These are phyloP conservation scores for Debaryomyces nepalensis DNA, from an alignment of 1,139 yeast species.

Conservation along the genomic window DNA sequence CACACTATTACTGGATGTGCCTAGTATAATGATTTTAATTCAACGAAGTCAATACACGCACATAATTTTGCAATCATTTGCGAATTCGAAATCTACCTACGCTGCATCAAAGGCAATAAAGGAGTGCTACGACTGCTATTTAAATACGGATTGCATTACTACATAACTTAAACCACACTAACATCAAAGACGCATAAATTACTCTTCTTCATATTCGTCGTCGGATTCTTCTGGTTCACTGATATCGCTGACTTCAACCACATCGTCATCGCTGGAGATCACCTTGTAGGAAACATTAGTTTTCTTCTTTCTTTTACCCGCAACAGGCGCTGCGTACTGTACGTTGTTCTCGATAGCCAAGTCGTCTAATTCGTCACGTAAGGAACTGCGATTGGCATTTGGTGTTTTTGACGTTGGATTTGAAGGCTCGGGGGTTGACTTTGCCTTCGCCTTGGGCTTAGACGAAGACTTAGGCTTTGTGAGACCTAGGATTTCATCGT, in stretches of 20 bases:
- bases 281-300: slow-evolving; percentile 4
- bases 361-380: slow-evolving; percentile 22
- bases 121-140: no score
- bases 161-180: neutral
- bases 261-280: slow-evolving; percentile 12
- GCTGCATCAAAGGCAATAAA: no score
- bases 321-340: slow-evolving; percentile 6
- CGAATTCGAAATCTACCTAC: no score
- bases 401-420: slow-evolving; percentile 14
- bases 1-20: no score
- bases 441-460: neutral
- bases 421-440: slow-evolving; percentile 5
- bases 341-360: slow-evolving; percentile 15
- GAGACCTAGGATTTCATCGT: slow-evolving; percentile 32
- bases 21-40: no score
- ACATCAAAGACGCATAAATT: no score
- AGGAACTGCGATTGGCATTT: slow-evolving; percentile 1
- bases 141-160: neutral
- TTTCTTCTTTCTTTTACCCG: slow-evolving; percentile 9
- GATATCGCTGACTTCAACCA: slow-evolving; percentile 7
- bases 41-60: no score
- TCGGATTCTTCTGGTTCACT: slow-evolving; percentile 14
- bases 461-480: slow-evolving; percentile 10
- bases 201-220: slow-evolving; percentile 16
- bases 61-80: no score